Evolutionary conservation across 2,329 filamentous ascomycete genomes (phyloP).

Genomic region (Clarireedia hainanense): DNA sequence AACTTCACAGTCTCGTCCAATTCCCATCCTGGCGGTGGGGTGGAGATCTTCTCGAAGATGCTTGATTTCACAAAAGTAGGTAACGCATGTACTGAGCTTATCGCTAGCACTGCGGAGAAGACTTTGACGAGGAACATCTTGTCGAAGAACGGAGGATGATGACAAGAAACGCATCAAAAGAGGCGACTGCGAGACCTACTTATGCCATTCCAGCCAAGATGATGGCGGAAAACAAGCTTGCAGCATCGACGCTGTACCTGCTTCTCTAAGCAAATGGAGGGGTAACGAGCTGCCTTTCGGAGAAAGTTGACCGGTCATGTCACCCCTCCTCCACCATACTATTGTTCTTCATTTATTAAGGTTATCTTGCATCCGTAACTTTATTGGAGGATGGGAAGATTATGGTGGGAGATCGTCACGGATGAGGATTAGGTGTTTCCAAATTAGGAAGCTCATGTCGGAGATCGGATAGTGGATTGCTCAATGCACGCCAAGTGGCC

Average conservation of each 20-base stretch:
- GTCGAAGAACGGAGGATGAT: constrained; percentile 3
- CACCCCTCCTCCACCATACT: neutral
- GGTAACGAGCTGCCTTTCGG: neutral
- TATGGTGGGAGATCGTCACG: neutral
- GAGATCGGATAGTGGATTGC: neutral
- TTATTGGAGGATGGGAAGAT: neutral
- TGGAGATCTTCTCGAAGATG: constrained; percentile 19
- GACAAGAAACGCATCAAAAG: neutral
- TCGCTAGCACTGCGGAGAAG: constrained; percentile 6
- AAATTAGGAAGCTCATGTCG: constrained; percentile 4
- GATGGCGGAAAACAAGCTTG: constrained; percentile 1
- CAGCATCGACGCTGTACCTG: constrained; percentile 5
- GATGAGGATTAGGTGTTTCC: neutral
- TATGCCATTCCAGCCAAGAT: constrained; percentile 7
- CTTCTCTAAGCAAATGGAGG: constrained; percentile 5
- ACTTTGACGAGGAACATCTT: constrained; percentile 8
- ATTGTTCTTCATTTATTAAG: neutral
- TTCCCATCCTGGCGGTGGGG: constrained; percentile 23
- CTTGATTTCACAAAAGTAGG: constrained; percentile 13
- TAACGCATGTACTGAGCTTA: constrained; percentile 3
- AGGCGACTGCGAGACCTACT: constrained; percentile 2
- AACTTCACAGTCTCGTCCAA: constrained; percentile 15
- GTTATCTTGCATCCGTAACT: neutral
- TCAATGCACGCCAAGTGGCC: neutral
- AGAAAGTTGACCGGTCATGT: neutral